A percentile compares a stretch with the other conserved stretches of the same genome.
phyloP scores from a whole-genome alignment of 148 eudicot genomes.

The Chenopodium berlandieri region DNA sequence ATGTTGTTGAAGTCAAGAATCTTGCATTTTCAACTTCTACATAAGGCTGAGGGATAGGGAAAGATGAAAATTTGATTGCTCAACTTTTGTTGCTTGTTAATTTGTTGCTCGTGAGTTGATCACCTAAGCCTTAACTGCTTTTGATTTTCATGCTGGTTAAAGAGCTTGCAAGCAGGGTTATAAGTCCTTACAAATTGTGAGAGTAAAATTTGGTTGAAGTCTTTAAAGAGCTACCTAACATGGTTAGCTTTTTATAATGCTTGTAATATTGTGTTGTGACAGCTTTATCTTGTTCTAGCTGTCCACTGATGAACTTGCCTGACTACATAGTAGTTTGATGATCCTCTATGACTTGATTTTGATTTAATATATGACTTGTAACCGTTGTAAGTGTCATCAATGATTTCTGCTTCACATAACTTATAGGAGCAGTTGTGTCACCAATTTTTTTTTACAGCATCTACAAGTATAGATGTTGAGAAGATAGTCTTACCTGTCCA shows the following conservation, averaged over 20 bases:
- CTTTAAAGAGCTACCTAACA: not conserved
- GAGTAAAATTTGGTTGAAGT: not conserved
- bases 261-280: not conserved
- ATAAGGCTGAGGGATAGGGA: not conserved
- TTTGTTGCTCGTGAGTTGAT: not conserved
- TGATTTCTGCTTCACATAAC: not conserved
- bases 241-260: not conserved
- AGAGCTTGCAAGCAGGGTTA: not conserved
- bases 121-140: not conserved
- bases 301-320: not conserved
- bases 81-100: not conserved
- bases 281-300: not conserved
- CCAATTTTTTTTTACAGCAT: not conserved
- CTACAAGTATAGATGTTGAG: not conserved
- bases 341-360: not conserved
- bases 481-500: not conserved
- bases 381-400: not conserved
- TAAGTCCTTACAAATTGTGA: not conserved
- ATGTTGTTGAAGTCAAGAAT: not conserved
- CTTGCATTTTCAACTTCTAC: not conserved
- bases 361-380: not conserved
- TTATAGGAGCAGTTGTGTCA: not conserved
- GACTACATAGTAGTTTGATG: not conserved
- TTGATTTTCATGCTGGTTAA: not conserved
- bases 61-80: not conserved